phyloP scores from a whole-genome alignment of 2,329 filamentous ascomycete species.

The Beauveria australis region DNA sequence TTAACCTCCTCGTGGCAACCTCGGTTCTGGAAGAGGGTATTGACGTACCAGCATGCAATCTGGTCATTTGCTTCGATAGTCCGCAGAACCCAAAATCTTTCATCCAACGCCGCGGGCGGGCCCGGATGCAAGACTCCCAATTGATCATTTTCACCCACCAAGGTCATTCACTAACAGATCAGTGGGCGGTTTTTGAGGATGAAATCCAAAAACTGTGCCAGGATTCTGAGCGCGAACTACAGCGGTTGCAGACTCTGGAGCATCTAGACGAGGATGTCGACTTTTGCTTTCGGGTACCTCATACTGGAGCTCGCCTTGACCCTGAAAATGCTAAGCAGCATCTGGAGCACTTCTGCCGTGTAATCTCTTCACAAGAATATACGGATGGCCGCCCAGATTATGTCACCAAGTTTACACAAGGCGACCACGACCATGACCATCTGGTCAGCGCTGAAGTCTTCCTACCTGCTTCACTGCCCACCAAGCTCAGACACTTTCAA shows the following conservation, averaged over 20 bases:
- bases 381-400: conserved; percentile 63
- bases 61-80: conserved; percentile 50
- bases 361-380: conserved; percentile 49
- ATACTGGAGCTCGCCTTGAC: conserved; percentile 57
- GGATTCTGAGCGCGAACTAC: conserved; percentile 48
- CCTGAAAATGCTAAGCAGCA: conserved; percentile 67
- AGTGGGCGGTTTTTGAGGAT: conserved; percentile 61
- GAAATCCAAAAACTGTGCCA: conserved; percentile 66
- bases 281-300: conserved; percentile 27
- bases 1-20: conserved; percentile 54
- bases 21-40: conserved; percentile 61
- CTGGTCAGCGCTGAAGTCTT: conserved; percentile 52
- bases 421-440: conserved; percentile 17
- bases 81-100: conserved; percentile 46
- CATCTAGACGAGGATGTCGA: conserved; percentile 22
- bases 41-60: conserved; percentile 55
- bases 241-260: conserved; percentile 40
- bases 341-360: conserved; percentile 71
- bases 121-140: conserved; percentile 41
- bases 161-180: conserved; percentile 21
- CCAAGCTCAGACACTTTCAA: conserved; percentile 19
- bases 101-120: conserved; percentile 48
- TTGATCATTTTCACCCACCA: conserved; percentile 38
- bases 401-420: conserved; percentile 35
- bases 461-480: conserved; percentile 63